Evolutionary conservation across 257 asterid genomes (phyloP).

Genomic region (Petrea volubilis): DNA sequence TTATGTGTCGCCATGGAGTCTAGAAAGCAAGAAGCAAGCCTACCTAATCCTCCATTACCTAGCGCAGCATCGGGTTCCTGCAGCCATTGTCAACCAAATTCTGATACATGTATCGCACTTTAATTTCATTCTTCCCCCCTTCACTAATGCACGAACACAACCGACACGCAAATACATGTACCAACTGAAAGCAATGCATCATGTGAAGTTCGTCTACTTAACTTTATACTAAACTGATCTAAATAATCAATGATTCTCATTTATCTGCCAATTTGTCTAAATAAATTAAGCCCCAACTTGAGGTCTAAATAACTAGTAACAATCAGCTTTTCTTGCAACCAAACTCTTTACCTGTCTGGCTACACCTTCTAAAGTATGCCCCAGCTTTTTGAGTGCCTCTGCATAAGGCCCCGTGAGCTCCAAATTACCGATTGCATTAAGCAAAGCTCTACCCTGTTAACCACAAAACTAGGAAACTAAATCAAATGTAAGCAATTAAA

Average conservation of each 20-base stretch:
- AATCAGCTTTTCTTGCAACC: no score
- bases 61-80: constrained; percentile 75
- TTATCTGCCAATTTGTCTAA: no score
- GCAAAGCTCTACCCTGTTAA: constrained; percentile 60
- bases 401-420: constrained; percentile 65
- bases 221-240: no score
- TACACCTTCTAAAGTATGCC: constrained; percentile 52
- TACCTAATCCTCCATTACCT: constrained; percentile 70
- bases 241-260: no score
- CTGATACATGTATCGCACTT: no score
- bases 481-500: neutral
- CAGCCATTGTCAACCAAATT: neutral
- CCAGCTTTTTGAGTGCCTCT: constrained; percentile 56
- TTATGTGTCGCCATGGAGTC: constrained; percentile 69
- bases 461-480: neutral
- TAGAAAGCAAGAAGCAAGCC: constrained; percentile 66
- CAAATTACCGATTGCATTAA: constrained; percentile 67
- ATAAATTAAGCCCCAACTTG: no score
- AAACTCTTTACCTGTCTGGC: constrained; percentile 43
- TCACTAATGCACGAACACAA: no score
- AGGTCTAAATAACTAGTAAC: no score
- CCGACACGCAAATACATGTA: no score
- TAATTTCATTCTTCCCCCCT: no score
- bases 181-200: no score
- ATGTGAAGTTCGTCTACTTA: no score